Conservation (phyloP, 2,329 filamentous ascomycete species). For the Aplosporella prunicola region DNA sequence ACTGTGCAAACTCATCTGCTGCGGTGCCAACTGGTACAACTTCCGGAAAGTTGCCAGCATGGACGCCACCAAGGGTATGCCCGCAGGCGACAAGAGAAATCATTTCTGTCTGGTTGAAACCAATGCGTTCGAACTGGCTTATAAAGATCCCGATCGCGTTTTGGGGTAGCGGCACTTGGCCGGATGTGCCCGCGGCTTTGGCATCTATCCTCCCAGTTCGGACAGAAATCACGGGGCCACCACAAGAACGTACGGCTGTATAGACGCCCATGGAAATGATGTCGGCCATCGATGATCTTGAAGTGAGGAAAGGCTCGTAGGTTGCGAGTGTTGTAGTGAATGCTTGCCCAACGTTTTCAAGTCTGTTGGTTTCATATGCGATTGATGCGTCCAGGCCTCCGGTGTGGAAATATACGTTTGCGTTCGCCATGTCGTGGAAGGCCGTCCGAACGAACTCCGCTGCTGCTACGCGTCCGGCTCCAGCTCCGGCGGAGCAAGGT, state of each 20-base stretch:
- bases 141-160: constrained; percentile 44
- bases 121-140: constrained; percentile 49
- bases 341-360: constrained; percentile 49
- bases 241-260: constrained; percentile 49
- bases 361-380: constrained; percentile 47
- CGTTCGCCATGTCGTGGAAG: constrained; percentile 54
- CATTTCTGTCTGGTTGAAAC: constrained; percentile 49
- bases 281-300: constrained; percentile 45
- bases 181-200: constrained; percentile 35
- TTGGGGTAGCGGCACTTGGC: constrained; percentile 49
- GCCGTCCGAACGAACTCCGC: constrained; percentile 53
- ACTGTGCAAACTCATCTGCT: constrained; percentile 35
- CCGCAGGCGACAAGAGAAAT: constrained; percentile 53
- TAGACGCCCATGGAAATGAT: constrained; percentile 51
- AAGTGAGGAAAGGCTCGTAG: constrained; percentile 46
- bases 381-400: constrained; percentile 53
- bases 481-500: constrained; percentile 45
- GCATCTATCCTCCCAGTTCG: constrained; percentile 48
- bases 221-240: constrained; percentile 47
- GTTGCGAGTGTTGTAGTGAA: constrained; percentile 46
- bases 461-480: constrained; percentile 46
- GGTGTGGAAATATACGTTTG: constrained; percentile 36
- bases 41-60: constrained; percentile 44
- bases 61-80: constrained; percentile 52
- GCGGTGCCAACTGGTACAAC: constrained; percentile 40